Percentiles rank a stretch among this genome's conserved stretches.
phyloP scores from a whole-genome alignment of 768 basidiomycete species.

The Zangia roseola region DNA sequence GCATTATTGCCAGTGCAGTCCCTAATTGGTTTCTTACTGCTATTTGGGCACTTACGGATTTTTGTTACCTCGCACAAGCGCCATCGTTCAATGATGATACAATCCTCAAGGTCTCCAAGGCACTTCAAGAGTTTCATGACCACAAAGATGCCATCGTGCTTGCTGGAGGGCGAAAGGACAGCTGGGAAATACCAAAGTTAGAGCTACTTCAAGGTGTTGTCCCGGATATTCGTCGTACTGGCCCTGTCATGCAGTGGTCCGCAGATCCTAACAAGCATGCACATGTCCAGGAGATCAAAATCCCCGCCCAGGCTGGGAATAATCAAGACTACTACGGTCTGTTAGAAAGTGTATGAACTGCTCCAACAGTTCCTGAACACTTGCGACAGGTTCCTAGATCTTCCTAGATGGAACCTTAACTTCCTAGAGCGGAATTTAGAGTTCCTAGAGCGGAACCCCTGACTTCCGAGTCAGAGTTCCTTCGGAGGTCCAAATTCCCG shows the following conservation, averaged over 20 bases:
- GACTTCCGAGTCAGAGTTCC: no score
- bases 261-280: neutral
- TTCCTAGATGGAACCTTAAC: no score
- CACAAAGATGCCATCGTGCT: slow-evolving; percentile 36
- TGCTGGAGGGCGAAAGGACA: neutral
- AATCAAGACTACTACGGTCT: neutral
- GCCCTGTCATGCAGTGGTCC: slow-evolving; percentile 1
- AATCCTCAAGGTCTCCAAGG: slow-evolving; percentile 39
- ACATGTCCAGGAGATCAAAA: neutral
- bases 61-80: slow-evolving; percentile 38
- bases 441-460: no score
- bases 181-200: neutral
- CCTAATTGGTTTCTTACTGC: neutral
- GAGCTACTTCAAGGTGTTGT: neutral
- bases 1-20: slow-evolving; percentile 13
- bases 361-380: no score
- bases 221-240: slow-evolving; percentile 9
- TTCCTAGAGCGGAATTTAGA: no score
- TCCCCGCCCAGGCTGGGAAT: neutral
- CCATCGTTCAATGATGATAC: slow-evolving; percentile 31
- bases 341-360: no score
- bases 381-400: no score
- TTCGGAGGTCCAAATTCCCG: no score
- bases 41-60: slow-evolving; percentile 36
- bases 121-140: no score